Base-by-base conservation (phyloP, 2,329 filamentous ascomycete species). In the Podosphaera aphanis region DNA sequence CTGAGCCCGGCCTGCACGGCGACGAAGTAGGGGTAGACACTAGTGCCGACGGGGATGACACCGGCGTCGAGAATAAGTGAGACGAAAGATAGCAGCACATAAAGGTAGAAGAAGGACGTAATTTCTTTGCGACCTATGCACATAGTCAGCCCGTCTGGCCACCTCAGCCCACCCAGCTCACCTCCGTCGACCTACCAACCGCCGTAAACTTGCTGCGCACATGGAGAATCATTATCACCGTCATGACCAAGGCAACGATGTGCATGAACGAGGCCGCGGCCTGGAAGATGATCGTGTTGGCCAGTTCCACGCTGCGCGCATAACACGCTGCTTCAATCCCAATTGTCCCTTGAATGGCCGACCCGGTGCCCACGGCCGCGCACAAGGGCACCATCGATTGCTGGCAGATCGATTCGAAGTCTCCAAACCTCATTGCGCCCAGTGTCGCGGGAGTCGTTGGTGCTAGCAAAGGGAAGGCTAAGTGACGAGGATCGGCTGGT, bases 241-340 rank as follows among this genome's bases (percentile, higher is more conserved):
- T 92, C 88, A 98, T 94, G 55, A 77, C 67, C 49, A 98, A 68
- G 13, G 88, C 83, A 47, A 81, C 66, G 53, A 98, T 95, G 63
- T 98, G 90, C 65, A 90, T 83, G 59, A 88, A 85, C 50, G 83
- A 83, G 19, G 85, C 77, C 23, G 86, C 90, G 59, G 79, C 83
- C 64, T 95, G 78, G 61, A 98, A 98, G 59, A 98, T 98, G 65
- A 95, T 88, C 36, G 90, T 98, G 66, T 98, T 98, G 54, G 86
- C 90, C 53, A 95, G 64, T 63, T 94, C 86, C 62, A 98, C 88
- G 57, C 90, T 92, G 49, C 90, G 78, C 49, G 90, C 83, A 65
- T 88, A 95, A 68, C 90, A 98, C 58, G 77, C 74, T 47, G 90
- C 77, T 61, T 93, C 79, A 52, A 94, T 90, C 54, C 85, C 83